A percentile compares a stretch with the other conserved stretches of the same genome.
These are phyloP conservation scores for Macrocystidia cucumis DNA, from an alignment of 1,284 basidiomycete species.

Conservation along the genomic window DNA sequence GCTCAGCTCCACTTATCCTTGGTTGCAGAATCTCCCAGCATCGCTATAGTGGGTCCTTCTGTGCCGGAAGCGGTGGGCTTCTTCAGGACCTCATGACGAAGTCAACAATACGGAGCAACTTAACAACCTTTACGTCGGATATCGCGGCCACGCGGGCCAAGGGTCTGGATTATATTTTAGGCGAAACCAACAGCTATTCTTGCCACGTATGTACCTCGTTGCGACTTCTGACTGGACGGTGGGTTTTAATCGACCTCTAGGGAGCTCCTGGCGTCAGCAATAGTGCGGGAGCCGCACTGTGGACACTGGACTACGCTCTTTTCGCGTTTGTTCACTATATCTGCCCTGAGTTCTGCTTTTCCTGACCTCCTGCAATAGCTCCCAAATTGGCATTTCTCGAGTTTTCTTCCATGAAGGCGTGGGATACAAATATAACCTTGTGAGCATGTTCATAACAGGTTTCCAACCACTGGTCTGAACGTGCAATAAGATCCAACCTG, in stretches of 20 bases:
- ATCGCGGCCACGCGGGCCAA: slow-evolving; percentile 33
- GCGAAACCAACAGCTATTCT: slow-evolving; percentile 45
- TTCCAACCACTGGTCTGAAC: slow-evolving; percentile 1
- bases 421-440: slow-evolving; percentile 41
- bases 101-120: slow-evolving; percentile 46
- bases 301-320: slow-evolving; percentile 57
- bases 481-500: slow-evolving; percentile 41
- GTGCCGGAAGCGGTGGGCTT: slow-evolving; percentile 37
- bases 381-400: slow-evolving; percentile 29
- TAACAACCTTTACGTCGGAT: slow-evolving; percentile 41
- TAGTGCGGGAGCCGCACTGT: slow-evolving; percentile 57
- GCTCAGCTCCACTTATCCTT: background rate
- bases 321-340: slow-evolving; percentile 24
- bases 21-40: slow-evolving; percentile 51
- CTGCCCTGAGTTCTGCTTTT: background rate
- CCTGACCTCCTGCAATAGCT: slow-evolving; percentile 11
- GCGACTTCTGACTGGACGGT: background rate
- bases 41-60: slow-evolving; percentile 53
- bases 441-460: slow-evolving; percentile 13
- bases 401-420: slow-evolving; percentile 39
- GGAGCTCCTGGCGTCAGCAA: slow-evolving; percentile 62
- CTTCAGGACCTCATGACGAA: slow-evolving; percentile 59
- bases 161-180: slow-evolving; percentile 48
- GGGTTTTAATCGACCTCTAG: slow-evolving; percentile 18
- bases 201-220: slow-evolving; percentile 25